Percentiles rank a stretch among this genome's conserved stretches.
phyloP scores from a whole-genome alignment of 2,329 filamentous ascomycete genomes.

The Botrytis sinoallii region DNA sequence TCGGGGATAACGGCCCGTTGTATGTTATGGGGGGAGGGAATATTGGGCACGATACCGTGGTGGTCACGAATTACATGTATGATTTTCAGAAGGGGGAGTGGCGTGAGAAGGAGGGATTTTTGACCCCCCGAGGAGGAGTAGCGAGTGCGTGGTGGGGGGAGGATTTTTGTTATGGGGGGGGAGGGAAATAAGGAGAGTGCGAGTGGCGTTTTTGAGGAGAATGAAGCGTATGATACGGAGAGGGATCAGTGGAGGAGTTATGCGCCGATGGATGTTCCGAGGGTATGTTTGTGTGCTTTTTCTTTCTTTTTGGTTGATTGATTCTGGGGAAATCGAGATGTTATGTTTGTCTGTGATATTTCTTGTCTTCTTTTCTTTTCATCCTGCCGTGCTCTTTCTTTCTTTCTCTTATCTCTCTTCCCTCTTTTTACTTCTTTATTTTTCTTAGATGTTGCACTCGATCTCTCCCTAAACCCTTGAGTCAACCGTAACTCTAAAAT shows the following conservation, averaged over 20 bases:
- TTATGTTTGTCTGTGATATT: not conserved
- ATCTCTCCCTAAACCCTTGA: accelerated
- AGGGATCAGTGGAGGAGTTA: slow-evolving; percentile 10
- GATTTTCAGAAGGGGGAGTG: slow-evolving; percentile 35
- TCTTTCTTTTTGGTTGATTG: not conserved
- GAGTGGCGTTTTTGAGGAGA: slow-evolving; percentile 35
- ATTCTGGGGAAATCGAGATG: not conserved
- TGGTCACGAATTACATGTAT: slow-evolving; percentile 40
- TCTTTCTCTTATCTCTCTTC: too few relatives aligned
- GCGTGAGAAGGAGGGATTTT: slow-evolving; percentile 29
- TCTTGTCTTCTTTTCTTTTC: too few relatives aligned
- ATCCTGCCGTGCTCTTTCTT: too few relatives aligned
- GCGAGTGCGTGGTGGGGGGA: slow-evolving; percentile 30
- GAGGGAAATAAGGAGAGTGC: slow-evolving; percentile 37
- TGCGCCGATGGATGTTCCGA: slow-evolving; percentile 28
- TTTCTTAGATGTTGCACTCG: too few relatives aligned
- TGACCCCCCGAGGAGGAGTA: slow-evolving; percentile 40
- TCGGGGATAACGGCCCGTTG: slow-evolving; percentile 33
- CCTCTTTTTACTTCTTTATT: too few relatives aligned
- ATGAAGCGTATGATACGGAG: slow-evolving; percentile 36
- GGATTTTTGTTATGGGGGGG: slow-evolving; percentile 41
- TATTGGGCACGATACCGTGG: slow-evolving; percentile 36
- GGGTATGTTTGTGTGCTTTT: slow-evolving; percentile 17
- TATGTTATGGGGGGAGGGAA: slow-evolving; percentile 35
- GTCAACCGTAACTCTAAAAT: not conserved